Conservation (phyloP, 176 grass and related monocot species). For the Phyllostachys edulis region DNA sequence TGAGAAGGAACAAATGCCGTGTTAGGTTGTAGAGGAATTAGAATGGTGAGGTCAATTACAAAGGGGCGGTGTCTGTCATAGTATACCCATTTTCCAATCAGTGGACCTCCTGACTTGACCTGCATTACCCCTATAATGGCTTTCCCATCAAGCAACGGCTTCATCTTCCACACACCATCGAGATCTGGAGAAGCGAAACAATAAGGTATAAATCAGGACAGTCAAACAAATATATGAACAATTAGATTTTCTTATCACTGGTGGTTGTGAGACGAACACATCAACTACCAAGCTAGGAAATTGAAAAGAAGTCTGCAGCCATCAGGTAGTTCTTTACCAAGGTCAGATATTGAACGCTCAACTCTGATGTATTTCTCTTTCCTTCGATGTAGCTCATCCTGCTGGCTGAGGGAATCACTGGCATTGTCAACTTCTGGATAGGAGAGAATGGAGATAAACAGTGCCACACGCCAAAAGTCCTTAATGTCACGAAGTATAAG, state of each 20-base stretch:
- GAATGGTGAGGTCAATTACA: not conserved
- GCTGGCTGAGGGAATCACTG: constrained; percentile 27
- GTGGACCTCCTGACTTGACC: constrained; percentile 82
- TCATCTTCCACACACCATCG: constrained; percentile 79
- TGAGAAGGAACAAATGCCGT: not conserved
- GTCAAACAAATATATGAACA: not conserved
- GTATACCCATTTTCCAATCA: constrained; percentile 77
- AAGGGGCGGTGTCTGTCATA: not conserved
- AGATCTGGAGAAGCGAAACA: constrained; percentile 46
- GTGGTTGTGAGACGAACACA: not conserved
- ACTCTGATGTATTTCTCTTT: constrained; percentile 51
- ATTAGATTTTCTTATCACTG: not conserved
- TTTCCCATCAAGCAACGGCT: constrained; percentile 82
- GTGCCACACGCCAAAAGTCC: constrained; percentile 73
- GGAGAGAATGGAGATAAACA: constrained; percentile 58
- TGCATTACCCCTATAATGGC: constrained; percentile 79
- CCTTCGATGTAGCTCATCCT: constrained; percentile 46
- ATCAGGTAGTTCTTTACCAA: constrained; percentile 46
- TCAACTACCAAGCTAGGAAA: constrained; percentile 5
- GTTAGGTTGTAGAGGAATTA: not conserved
- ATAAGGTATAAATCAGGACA: not conserved
- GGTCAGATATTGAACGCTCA: constrained; percentile 54
- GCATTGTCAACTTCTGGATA: constrained; percentile 30
- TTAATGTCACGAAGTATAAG: constrained; percentile 90
- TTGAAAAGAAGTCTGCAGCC: not conserved